Evolutionary conservation across 305 asterid species (phyloP).

Genomic region (Fraxinus baroniana): DNA sequence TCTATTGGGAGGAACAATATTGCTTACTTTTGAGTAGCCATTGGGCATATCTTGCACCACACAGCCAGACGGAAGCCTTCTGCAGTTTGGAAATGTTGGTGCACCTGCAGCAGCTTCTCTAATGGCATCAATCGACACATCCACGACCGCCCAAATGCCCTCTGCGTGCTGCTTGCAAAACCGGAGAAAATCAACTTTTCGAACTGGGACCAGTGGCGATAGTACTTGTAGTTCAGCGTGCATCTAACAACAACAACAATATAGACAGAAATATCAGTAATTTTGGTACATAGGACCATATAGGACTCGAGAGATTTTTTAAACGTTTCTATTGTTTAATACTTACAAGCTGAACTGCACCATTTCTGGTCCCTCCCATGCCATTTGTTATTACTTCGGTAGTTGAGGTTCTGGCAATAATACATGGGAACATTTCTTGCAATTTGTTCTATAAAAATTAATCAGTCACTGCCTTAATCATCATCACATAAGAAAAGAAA

Average conservation of each 20-base stretch:
- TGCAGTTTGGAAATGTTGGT: slow-evolving; percentile 38
- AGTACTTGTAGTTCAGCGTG: slow-evolving; percentile 82
- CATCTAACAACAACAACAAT: slow-evolving; percentile 41
- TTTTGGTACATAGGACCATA: not conserved
- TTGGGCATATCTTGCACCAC: slow-evolving; percentile 96
- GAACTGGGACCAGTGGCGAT: slow-evolving; percentile 79
- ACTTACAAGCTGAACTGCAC: slow-evolving; percentile 87
- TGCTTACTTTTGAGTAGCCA: slow-evolving; percentile 80
- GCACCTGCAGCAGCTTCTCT: slow-evolving; percentile 40
- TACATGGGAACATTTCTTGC: slow-evolving; percentile 86
- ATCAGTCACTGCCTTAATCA: not conserved
- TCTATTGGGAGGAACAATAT: slow-evolving; percentile 14
- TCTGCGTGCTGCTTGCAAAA: slow-evolving; percentile 94
- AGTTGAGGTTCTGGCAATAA: slow-evolving; percentile 70
- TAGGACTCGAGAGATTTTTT: not conserved
- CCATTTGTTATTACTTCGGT: slow-evolving; percentile 79
- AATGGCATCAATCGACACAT: slow-evolving; percentile 72
- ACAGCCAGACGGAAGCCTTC: slow-evolving; percentile 96
- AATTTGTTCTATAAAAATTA: slow-evolving; percentile 58
- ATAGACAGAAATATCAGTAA: not conserved
- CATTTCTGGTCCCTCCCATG: slow-evolving; percentile 91
- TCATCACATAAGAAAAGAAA: not conserved
- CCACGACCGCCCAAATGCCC: slow-evolving; percentile 93
- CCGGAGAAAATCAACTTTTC: slow-evolving; percentile 81
- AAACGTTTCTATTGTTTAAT: not conserved